Evolutionary conservation across 306 rosid species (phyloP).

Genomic region (Glycine tomentella): DNA sequence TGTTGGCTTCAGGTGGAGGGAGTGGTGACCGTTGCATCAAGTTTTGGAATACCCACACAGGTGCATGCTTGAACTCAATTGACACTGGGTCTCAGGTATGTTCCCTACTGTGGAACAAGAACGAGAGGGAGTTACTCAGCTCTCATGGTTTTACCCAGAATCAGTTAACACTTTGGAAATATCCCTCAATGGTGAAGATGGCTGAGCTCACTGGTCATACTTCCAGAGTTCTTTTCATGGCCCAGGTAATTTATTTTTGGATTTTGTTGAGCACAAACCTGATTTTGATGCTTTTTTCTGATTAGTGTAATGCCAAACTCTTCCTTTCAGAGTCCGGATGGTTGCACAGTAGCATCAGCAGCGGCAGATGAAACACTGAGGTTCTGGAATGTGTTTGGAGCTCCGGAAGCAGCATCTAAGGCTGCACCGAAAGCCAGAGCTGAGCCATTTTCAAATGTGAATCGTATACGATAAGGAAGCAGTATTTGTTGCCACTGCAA

Average conservation of each 20-base stretch:
- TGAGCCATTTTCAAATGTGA: constrained; percentile 58
- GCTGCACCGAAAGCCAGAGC: constrained; percentile 55
- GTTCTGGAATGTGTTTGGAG: constrained; percentile 69
- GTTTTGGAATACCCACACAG: constrained; percentile 93
- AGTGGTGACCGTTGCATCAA: constrained; percentile 76
- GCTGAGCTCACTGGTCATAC: constrained; percentile 90
- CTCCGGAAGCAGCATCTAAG: constrained; percentile 57
- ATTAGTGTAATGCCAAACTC: not conserved
- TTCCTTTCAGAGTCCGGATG: constrained; percentile 57
- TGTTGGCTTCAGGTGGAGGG: constrained; percentile 86
- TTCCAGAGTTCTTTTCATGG: constrained; percentile 88
- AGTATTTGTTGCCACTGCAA: not conserved
- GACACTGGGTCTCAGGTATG: constrained; percentile 94
- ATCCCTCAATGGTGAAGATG: constrained; percentile 94
- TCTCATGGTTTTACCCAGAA: constrained; percentile 84
- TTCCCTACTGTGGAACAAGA: constrained; percentile 85
- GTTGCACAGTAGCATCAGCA: constrained; percentile 70
- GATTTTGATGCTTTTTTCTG: not conserved
- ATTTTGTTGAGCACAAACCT: not conserved
- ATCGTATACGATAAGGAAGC: constrained; percentile 48
- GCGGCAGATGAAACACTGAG: constrained; percentile 65
- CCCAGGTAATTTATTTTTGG: constrained; percentile 46
- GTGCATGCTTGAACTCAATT: constrained; percentile 86
- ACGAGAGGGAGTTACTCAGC: constrained; percentile 89
- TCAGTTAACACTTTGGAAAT: constrained; percentile 87